Evolutionary conservation across 345 rosid genomes (phyloP).

Genomic region (Linum tenue): DNA sequence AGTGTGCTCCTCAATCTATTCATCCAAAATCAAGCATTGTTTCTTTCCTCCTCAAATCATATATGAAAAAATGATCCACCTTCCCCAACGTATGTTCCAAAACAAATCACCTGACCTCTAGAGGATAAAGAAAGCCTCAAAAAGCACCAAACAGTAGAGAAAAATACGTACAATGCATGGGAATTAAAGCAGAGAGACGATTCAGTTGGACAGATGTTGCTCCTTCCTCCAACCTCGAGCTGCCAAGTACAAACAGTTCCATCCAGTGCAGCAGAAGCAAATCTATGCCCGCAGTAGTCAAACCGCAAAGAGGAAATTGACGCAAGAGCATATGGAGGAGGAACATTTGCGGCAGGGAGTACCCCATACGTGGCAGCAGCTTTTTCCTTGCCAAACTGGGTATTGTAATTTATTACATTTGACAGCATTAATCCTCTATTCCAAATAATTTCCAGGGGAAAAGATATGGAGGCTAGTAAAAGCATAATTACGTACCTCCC

Average conservation of each 20-base stretch:
- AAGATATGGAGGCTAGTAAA: no score
- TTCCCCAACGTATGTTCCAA: no score
- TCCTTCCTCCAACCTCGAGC: slow-evolving; percentile 87
- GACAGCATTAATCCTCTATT: slow-evolving; percentile 16
- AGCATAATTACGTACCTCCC: slow-evolving; percentile 59
- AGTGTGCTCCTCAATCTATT: no score
- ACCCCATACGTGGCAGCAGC: slow-evolving; percentile 91
- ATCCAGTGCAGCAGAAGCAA: slow-evolving; percentile 77
- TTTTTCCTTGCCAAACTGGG: slow-evolving; percentile 74
- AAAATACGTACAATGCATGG: slow-evolving; percentile 61
- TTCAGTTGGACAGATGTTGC: slow-evolving; percentile 70
- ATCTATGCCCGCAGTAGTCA: slow-evolving; percentile 82
- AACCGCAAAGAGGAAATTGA: slow-evolving; percentile 74
- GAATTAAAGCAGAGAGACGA: slow-evolving; percentile 85
- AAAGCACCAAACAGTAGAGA: slow-evolving; percentile 10
- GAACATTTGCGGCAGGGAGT: slow-evolving; percentile 73
- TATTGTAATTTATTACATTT: slow-evolving; percentile 11
- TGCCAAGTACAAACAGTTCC: slow-evolving; percentile 95
- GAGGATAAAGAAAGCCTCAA: slow-evolving; percentile 3
- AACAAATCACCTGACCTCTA: not conserved
- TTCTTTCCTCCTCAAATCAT: no score
- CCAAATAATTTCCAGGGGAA: no score
- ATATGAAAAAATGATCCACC: no score
- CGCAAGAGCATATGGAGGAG: slow-evolving; percentile 87
- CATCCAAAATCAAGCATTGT: no score